These are phyloP conservation scores for Harringtonia aguacate DNA, from an alignment of 2,329 filamentous ascomycete species.

Conservation along the genomic window DNA sequence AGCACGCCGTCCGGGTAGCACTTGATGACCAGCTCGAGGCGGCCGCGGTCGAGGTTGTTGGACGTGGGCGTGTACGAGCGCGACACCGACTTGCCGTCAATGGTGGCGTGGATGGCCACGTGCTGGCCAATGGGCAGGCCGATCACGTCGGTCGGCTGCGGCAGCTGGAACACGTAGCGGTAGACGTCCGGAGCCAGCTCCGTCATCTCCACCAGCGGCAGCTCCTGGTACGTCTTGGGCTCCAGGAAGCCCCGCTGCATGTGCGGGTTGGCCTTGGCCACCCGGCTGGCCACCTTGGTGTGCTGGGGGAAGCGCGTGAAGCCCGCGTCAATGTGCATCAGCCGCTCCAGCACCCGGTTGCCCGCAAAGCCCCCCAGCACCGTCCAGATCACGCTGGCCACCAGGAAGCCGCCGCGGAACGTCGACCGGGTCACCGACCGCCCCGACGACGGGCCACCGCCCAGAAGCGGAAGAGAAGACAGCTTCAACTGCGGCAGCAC, in stretches of 20 bases:
- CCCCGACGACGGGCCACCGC: slow-evolving; percentile 6
- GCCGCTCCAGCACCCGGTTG: slow-evolving; percentile 17
- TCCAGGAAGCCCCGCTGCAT: slow-evolving; percentile 36
- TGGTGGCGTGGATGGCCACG: slow-evolving; percentile 36
- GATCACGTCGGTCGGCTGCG: slow-evolving; percentile 29
- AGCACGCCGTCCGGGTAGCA: slow-evolving; percentile 39
- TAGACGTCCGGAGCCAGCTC: slow-evolving; percentile 32
- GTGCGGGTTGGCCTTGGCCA: slow-evolving; percentile 26
- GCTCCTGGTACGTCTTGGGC: slow-evolving; percentile 31
- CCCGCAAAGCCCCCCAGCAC: slow-evolving; percentile 19
- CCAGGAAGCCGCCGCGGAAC: slow-evolving; percentile 26
- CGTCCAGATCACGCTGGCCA: slow-evolving; percentile 22
- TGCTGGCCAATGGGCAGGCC: slow-evolving; percentile 48
- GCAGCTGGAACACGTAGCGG: slow-evolving; percentile 36
- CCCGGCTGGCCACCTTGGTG: slow-evolving; percentile 24
- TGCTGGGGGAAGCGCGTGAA: slow-evolving; percentile 25
- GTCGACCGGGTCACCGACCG: too few relatives aligned
- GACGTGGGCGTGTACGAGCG: slow-evolving; percentile 45
- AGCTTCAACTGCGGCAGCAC: too few relatives aligned
- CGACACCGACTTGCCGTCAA: slow-evolving; percentile 33
- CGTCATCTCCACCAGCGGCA: slow-evolving; percentile 31
- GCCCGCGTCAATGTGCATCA: slow-evolving; percentile 21
- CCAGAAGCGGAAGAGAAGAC: too few relatives aligned
- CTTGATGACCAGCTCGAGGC: slow-evolving; percentile 39
- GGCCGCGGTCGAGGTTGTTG: slow-evolving; percentile 37